Evolutionary conservation across 2,329 filamentous ascomycete species (phyloP), one percentile per base, ranked within the genome.

Genomic region (Monosporascus sp.): DNA sequence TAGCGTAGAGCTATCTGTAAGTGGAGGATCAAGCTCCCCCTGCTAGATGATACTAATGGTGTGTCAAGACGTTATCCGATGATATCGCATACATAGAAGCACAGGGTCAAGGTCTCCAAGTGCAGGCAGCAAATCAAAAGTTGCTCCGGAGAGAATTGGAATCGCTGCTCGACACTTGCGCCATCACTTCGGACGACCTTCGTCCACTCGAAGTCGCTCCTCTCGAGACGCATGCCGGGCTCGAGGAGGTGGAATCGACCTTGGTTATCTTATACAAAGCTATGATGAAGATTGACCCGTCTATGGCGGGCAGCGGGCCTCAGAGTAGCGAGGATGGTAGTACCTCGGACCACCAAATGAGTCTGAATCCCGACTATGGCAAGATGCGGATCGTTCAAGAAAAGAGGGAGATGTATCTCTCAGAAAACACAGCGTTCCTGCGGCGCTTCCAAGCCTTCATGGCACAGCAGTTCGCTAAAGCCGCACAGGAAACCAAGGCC

Each of bases 11-110:
- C 78, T 99, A 56, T 90, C 90, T 63, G 89, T 93, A 79, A 76
- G 87, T 72, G 18, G 52, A 8, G 15, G 38, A 42, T 38, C 38
- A 20, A 24, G 27, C 34, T 38, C 48, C 20, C 11, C 17, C 9
- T 7, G 15, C 51, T 37, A 15, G 17, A 18, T 51, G 47, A 22
- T 48, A 44, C 66, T 71, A 55, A 70, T 54, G 9, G n/a, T 5
- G 17, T 27, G 24, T 65, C 24, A 42, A 95, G 88, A 97, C 92
- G 48, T 79, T 99, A 31, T 91, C 92, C 52, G 93, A 97, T 48
- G 94, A 99, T 63, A 95, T 99, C 62, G 86, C 91, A 3, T 97
- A 95, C 67, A 97, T 99, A 59, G 94, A 99, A 73, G 91, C 94
- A 2, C 94, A 99, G 70, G 92, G 90, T 6, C 93, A 99, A 72